These are phyloP conservation scores for Nitzschia palea DNA, from an alignment of 108 stramenopile genomes.

Conservation along the genomic window DNA sequence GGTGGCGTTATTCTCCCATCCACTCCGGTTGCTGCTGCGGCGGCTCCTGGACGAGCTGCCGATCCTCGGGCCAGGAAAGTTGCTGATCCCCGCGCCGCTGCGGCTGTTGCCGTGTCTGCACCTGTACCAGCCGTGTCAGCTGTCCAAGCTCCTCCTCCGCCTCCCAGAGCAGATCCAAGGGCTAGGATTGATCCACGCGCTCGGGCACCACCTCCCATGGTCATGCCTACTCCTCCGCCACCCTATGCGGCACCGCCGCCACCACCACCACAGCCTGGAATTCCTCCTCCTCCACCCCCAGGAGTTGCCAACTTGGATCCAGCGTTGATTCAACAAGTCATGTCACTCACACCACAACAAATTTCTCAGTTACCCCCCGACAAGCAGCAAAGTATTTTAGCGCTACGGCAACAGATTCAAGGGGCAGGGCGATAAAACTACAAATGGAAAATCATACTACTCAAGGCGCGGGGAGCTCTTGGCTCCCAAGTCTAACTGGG, in stretches of 20 bases:
- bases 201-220: slow-evolving; percentile 36
- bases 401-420: slow-evolving; percentile 82
- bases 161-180: slow-evolving; percentile 36
- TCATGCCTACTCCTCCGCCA: slow-evolving; percentile 44
- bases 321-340: slow-evolving; percentile 83
- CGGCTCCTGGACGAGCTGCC: slow-evolving; percentile 17
- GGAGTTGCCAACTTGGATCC: slow-evolving; percentile 74
- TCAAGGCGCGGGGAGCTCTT: no score
- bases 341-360: slow-evolving; percentile 78
- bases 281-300: slow-evolving; percentile 45
- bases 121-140: no score
- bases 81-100: slow-evolving; percentile 45
- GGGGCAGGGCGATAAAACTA: slow-evolving; percentile 5
- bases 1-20: not conserved
- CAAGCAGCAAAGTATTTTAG: slow-evolving; percentile 86
- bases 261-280: slow-evolving; percentile 28
- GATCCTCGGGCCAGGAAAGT: slow-evolving; percentile 27
- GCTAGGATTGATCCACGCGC: slow-evolving; percentile 53
- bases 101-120: slow-evolving; percentile 39
- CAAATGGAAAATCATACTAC: no score
- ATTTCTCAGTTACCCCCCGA: slow-evolving; percentile 86
- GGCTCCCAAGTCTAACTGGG: no score
- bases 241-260: slow-evolving; percentile 41
- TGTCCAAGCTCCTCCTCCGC: slow-evolving; percentile 26
- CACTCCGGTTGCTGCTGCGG: not conserved